A percentile compares a stretch with the other conserved stretches of the same genome.
These are phyloP conservation scores for Sanghuangporus sanghuang DNA, from an alignment of 1,284 basidiomycete species.

Conservation along the genomic window DNA sequence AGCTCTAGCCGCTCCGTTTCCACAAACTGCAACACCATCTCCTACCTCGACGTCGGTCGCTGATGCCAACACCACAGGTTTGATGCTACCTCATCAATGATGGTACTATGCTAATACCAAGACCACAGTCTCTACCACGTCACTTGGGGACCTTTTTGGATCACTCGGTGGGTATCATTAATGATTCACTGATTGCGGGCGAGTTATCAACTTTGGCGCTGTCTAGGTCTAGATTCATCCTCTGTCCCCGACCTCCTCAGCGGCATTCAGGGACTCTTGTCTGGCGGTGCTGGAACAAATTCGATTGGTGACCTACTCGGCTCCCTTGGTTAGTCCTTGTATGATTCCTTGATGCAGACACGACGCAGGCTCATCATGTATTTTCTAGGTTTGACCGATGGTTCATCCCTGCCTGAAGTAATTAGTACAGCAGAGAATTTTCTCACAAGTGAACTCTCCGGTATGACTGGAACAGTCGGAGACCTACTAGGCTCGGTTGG, in stretches of 20 bases:
- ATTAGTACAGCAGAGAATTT: not conserved
- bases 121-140: not conserved
- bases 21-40: not conserved
- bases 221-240: not conserved
- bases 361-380: not conserved
- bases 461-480: not conserved
- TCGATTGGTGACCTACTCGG: not conserved
- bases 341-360: not conserved
- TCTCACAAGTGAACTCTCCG: not conserved
- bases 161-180: not conserved
- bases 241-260: not conserved
- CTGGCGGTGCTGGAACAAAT: not conserved
- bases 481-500: not conserved
- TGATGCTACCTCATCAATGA: not conserved
- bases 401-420: not conserved
- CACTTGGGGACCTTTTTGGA: slow-evolving; percentile 1
- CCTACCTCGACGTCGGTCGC: not conserved
- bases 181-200: no score
- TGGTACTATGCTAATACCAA: not conserved
- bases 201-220: not conserved
- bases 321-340: not conserved
- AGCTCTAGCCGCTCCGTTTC: not conserved
- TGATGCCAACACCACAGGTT: not conserved
- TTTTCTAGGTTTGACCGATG: not conserved
- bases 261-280: not conserved